Conservation (phyloP, 345 rosid species). For the Aquilaria sinensis region DNA sequence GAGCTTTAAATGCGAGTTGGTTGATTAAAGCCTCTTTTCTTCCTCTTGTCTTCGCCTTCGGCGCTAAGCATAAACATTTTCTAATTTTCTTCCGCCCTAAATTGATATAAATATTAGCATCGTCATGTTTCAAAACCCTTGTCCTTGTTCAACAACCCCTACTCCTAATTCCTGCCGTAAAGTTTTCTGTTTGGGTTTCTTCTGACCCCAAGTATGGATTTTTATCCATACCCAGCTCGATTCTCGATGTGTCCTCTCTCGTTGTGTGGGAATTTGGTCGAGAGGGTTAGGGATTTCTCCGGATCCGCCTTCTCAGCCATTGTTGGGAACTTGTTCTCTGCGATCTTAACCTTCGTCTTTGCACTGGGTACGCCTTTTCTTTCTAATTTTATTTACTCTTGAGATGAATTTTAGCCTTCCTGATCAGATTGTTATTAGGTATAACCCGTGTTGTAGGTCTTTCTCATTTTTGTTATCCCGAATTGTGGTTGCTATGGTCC, state of each 20-base stretch:
- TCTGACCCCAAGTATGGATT: constrained; percentile 37
- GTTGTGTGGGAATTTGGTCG: constrained; percentile 42
- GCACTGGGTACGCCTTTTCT: constrained; percentile 63
- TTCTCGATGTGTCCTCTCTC: constrained; percentile 34
- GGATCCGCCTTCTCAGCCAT: constrained; percentile 69
- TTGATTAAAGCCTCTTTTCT: constrained; percentile 22
- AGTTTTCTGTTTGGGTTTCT: constrained; percentile 1
- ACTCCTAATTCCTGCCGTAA: not conserved
- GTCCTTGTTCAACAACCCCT: constrained; percentile 16
- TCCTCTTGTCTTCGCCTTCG: constrained; percentile 29
- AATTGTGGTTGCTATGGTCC: constrained; percentile 9
- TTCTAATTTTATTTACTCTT: not conserved
- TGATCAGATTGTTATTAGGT: not conserved
- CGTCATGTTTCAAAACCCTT: constrained; percentile 13
- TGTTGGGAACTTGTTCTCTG: constrained; percentile 79
- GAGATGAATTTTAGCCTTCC: not conserved
- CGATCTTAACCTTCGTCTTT: constrained; percentile 94
- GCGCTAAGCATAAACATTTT: constrained; percentile 25
- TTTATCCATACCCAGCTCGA: constrained; percentile 51
- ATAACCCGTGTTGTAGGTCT: not conserved
- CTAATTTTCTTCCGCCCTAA: not conserved
- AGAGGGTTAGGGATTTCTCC: constrained; percentile 55
- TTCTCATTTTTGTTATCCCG: constrained; percentile 7
- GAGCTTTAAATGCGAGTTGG: constrained; percentile 59
- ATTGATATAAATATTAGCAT: constrained; percentile 10